Conservation (phyloP, 345 rosid genomes). For the Pugionium dolabratum region DNA sequence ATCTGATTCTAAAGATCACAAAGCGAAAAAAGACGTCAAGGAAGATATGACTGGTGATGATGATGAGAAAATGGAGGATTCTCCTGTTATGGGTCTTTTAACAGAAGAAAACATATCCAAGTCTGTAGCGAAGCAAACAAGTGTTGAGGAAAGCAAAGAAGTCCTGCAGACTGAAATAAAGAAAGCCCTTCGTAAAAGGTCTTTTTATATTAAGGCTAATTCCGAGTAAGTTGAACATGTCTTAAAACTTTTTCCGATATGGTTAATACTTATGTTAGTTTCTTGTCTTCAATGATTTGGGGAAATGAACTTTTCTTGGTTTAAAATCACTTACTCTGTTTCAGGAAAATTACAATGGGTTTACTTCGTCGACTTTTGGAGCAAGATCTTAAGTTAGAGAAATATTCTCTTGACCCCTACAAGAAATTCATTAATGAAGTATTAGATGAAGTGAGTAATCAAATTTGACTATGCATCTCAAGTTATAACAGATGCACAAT, state of each 20-base stretch:
- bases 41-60: constrained; percentile 27
- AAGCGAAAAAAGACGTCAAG: constrained; percentile 48
- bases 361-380: constrained; percentile 81
- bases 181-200: constrained; percentile 63
- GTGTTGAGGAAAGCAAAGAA: constrained; percentile 44
- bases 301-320: constrained; percentile 1
- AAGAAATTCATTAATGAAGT: constrained; percentile 64
- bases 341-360: constrained; percentile 77
- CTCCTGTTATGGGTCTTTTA: constrained; percentile 66
- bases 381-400: constrained; percentile 74
- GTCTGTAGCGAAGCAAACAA: constrained; percentile 41
- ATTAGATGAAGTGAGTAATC: constrained; percentile 59
- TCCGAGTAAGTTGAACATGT: constrained; percentile 62
- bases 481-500: background rate
- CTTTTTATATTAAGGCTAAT: constrained; percentile 66
- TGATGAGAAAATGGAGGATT: constrained; percentile 37
- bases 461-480: background rate
- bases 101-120: constrained; percentile 45
- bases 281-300: background rate
- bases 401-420: constrained; percentile 62
- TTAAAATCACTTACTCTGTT: background rate
- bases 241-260: constrained; percentile 15
- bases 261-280: background rate
- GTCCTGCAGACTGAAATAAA: constrained; percentile 57
- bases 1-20: constrained; percentile 36